phyloP scores from a whole-genome alignment of 257 asterid genomes.

The Solanum piurae region DNA sequence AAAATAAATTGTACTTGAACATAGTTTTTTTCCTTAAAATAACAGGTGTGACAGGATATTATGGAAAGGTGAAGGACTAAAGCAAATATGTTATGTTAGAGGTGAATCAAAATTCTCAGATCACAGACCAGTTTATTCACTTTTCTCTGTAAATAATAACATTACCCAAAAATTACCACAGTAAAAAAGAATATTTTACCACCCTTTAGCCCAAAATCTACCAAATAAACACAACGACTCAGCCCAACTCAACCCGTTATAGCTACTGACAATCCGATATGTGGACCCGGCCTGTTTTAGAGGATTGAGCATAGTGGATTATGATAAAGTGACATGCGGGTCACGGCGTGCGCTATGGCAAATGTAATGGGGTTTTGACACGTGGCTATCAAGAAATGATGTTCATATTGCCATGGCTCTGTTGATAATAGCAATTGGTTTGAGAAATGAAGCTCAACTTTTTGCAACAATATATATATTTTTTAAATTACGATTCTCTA shows the following conservation, averaged over 20 bases:
- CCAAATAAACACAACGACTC: not conserved
- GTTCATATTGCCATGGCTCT: not conserved
- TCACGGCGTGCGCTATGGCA: not conserved
- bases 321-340: not conserved
- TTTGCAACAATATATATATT: not conserved
- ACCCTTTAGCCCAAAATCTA: not conserved
- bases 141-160: conserved; percentile 35
- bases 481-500: not conserved
- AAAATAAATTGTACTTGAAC: not conserved
- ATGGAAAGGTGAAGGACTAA: conserved; percentile 83
- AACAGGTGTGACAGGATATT: conserved; percentile 84
- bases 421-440: not conserved
- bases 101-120: conserved; percentile 84
- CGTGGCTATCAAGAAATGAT: conserved; percentile 1
- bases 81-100: conserved; percentile 58
- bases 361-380: not conserved
- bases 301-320: conserved; percentile 1
- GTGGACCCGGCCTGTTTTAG: not conserved
- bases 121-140: conserved; percentile 80
- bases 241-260: no score
- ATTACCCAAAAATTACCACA: conserved; percentile 9
- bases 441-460: not conserved
- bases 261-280: not conserved
- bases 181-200: not conserved
- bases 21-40: not conserved